phyloP scores from a whole-genome alignment of 176 grass and related monocot species.

The Themeda triandra region DNA sequence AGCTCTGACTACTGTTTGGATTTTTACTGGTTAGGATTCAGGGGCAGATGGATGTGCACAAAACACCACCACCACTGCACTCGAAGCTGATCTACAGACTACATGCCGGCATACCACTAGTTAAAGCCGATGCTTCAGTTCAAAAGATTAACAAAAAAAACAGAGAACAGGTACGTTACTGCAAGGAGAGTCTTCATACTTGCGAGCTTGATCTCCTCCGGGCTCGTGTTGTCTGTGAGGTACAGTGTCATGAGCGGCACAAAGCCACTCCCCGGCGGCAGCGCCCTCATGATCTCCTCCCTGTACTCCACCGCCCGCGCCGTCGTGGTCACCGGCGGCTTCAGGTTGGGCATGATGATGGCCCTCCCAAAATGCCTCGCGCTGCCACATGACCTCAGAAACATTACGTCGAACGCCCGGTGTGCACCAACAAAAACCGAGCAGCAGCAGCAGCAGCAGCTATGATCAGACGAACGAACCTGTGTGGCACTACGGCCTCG shows the following conservation, averaged over 20 bases:
- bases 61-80: background rate
- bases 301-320: slow-evolving; percentile 62
- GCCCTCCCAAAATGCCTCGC: slow-evolving; percentile 80
- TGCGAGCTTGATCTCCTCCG: slow-evolving; percentile 72
- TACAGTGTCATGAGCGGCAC: slow-evolving; percentile 87
- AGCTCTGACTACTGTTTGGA: background rate
- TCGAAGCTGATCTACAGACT: background rate
- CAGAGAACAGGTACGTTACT: background rate
- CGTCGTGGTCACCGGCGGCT: slow-evolving; percentile 80
- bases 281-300: slow-evolving; percentile 59
- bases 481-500: slow-evolving; percentile 65
- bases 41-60: background rate
- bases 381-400: slow-evolving; percentile 33
- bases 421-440: background rate
- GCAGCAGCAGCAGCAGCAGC: background rate
- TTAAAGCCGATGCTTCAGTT: background rate
- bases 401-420: slow-evolving; percentile 38
- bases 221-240: slow-evolving; percentile 79
- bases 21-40: background rate
- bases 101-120: background rate
- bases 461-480: background rate
- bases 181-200: slow-evolving; percentile 28
- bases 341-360: slow-evolving; percentile 95
- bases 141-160: background rate
- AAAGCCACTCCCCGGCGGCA: slow-evolving; percentile 50